Evolutionary conservation across 768 basidiomycete species (phyloP), one percentile per base, ranked within the genome.

Genomic region (Pholiota molesta): DNA sequence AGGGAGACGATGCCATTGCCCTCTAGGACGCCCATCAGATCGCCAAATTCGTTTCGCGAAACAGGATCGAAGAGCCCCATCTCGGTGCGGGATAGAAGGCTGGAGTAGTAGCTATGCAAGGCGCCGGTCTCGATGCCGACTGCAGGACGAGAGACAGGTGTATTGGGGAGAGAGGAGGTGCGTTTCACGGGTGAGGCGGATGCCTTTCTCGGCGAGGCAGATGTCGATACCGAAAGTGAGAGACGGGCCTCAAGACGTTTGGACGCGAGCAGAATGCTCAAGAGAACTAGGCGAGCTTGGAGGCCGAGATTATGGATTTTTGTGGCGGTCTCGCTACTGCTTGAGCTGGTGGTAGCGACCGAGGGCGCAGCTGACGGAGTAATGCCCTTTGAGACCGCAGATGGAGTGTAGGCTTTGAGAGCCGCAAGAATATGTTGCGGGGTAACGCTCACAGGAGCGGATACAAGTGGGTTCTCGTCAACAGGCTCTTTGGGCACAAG

Each of bases 11-110:
- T 77, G 2, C 92, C 93, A 7, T 84, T 81, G 3, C 89, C 90
- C 74, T 95, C 92, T 39, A 95, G 75, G 52, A 94, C 76, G 26
- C 84, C 82, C 0, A 90, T 68, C 3, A 94, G 78, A 65, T 95
- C 92, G 0, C 80, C 77, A 65, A 95, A 93, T 67, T 94, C 92
- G 70, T 84, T 90, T 9, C 90, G 81, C 10, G 88, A 90, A 1
- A 89, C 90, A 3, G 89, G 79, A 2, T 82, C 75, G 63, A 92
- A 88, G 5, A 84, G 71, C 16, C 81, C 82, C 16, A 75, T 77
- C 21, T 84, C 84, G 11, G 81, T 78, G 35, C 89, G 83, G 16
- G 78, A 77, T 9, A 95, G 82, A 52, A 91, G 74, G 2, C 78
- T 69, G 39, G 75, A 71, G 66, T 94, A 94, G 72, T 87, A 92